Percentiles rank a stretch among this genome's conserved stretches.
phyloP scores from a whole-genome alignment of 1,139 yeast species.

The Dujonia santamariae region DNA sequence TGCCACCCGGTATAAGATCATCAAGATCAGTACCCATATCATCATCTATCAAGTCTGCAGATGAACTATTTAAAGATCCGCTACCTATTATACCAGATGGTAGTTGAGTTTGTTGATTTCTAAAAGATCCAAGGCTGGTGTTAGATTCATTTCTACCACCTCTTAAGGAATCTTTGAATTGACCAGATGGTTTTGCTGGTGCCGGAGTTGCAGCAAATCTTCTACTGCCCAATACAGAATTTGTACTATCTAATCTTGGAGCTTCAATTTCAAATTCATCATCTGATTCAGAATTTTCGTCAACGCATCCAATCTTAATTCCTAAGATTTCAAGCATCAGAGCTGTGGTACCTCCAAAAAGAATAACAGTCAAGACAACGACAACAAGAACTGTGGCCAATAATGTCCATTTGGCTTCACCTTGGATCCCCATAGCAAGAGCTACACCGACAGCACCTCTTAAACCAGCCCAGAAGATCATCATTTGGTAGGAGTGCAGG shows the following conservation, averaged over 20 bases:
- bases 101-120: constrained; percentile 7
- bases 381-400: constrained; percentile 95
- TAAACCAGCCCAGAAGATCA: constrained; percentile 99
- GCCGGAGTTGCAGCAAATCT: constrained; percentile 9
- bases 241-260: constrained; percentile 33
- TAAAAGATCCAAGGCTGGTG: constrained; percentile 21
- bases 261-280: constrained; percentile 96
- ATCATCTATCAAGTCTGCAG: constrained; percentile 26
- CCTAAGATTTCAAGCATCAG: constrained; percentile 95
- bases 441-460: constrained; percentile 99
- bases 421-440: constrained; percentile 94
- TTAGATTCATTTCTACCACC: constrained; percentile 28
- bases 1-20: constrained; percentile 19
- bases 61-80: constrained; percentile 11
- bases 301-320: constrained; percentile 86
- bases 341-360: constrained; percentile 98
- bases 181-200: constrained; percentile 9
- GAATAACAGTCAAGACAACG: constrained; percentile 91
- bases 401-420: constrained; percentile 85
- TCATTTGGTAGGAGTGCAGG: constrained; percentile 94
- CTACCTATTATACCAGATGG: neutral
- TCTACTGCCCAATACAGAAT: constrained; percentile 4
- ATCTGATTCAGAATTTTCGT: constrained; percentile 72
- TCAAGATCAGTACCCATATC: constrained; percentile 41
- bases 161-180: too few species aligned